Base-by-base conservation (phyloP, 2,329 filamentous ascomycete species). In the Biscogniauxia marginata region DNA sequence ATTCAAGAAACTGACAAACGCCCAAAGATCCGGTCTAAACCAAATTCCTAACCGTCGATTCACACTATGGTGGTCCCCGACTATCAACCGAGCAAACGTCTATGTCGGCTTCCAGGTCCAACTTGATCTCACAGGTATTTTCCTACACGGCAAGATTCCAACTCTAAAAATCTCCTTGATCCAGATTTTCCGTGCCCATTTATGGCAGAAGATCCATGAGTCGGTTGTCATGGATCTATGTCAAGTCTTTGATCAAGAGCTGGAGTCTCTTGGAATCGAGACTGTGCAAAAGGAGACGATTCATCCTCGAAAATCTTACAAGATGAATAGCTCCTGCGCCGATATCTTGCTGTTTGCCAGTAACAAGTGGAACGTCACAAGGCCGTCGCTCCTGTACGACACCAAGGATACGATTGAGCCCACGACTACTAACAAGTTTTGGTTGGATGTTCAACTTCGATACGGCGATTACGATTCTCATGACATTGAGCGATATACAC, bases 191-290 rank as follows among this genome's bases (percentile, higher is more conserved):
- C 88, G 95, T 72, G 95, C 96, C 52, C 95, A 99, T 84, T 87
- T 99, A 80, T 99, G 95, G 95, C 95, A 99, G 74, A 99, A 99
- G 81, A 98, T 99, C 48, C 96, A 99, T 74, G 95, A 99, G 75
- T 96, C 90, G 0, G 93, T 98, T n/a, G 93, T 97, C 30, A 99
- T 99, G 95, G 95, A 99, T 80, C 75, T 99, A 69, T 98, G 95
- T 66, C 96, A 99, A 71, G 95, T 99, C 13, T 96, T 99, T 66
- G 95, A 99, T 65, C 93, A 98, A 70, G 95, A 99, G 72, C 79
- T 99, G 46, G 95, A 99, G 73, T 92, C 95, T 25, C 80, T 99
- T 3, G 93, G 93, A 34, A 97, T 99, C 56, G 95, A 99, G 75
- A 96, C 92, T 2, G 95, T 98, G 4, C 95, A 99, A 72, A 99